Base-by-base conservation (phyloP, 129 eudicot species). In the Logfia minima region DNA sequence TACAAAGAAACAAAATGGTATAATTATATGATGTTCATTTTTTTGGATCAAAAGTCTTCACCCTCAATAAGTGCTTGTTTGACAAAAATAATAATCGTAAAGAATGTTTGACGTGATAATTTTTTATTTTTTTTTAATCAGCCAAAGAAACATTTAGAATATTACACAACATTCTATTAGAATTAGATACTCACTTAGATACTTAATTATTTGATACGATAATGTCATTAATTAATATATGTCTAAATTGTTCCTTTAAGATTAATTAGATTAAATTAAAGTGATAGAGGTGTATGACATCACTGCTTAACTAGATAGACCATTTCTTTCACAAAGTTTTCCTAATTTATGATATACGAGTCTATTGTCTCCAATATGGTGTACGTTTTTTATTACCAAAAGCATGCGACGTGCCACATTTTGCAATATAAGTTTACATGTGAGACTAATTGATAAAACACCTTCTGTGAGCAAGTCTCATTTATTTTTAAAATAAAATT, bases 281-380 rank as follows among this genome's bases (percentile, higher is more conserved):
- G 35, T 29, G 37, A 45, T 45, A 71, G 77, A 62, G 77, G 77
- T 48, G 61, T 65, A 71, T 79, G 72, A 79, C 77, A 48, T 0
- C 77, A 71, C 28, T 79, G 31, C 77, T 79, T 79, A 78, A 7
- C 61, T 13, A 17, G 6, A 60, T 34, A 4, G 17, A 10, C 8
- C 55, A 21, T 19, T 56, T 48, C 0, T 16, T 14, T 48, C 5
- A 48, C n/a, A 52, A 9, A 35, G 21, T 35, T 39, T 69, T 23
- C 0, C 4, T 23, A 60, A 21, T 14, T 37, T 22, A 17, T 74
- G 32, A 21, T 17, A 59, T 59, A 24, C 2, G 28, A 43, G 22
- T 26, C 59, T 48, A 63, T 64, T 63, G 80, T 65, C 63, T 41
- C 71, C 31, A 62, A 53, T 7, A 63, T 75, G 59, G 64, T 48